These are phyloP conservation scores for Talaromyces adpressus DNA, from an alignment of 495 filamentous ascomycete species.

Conservation along the genomic window DNA sequence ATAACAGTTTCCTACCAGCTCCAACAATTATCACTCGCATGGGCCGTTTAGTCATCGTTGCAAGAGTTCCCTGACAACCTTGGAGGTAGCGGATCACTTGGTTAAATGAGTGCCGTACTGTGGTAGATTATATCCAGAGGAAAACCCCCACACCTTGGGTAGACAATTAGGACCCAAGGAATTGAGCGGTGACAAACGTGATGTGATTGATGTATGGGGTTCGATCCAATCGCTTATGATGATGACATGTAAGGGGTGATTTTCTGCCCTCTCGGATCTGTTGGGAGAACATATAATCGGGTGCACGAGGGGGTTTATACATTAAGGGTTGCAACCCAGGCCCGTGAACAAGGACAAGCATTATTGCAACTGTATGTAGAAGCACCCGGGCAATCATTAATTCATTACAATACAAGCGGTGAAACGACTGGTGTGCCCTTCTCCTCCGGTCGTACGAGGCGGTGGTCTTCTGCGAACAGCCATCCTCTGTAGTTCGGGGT, in stretches of 20 bases:
- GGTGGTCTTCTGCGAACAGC: background rate
- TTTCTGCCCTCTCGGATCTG: background rate
- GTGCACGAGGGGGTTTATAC: background rate
- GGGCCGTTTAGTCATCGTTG: background rate
- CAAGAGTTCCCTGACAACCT: background rate
- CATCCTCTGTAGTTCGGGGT: background rate
- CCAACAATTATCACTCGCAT: constrained; percentile 6
- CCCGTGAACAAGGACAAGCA: background rate
- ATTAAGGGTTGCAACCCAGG: background rate
- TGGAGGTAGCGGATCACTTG: too few species aligned
- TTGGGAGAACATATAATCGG: background rate
- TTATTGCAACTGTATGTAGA: background rate
- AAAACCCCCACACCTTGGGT: background rate
- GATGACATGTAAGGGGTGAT: too few species aligned
- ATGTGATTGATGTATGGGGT: background rate
- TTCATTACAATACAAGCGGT: too few species aligned
- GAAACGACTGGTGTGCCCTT: too few species aligned
- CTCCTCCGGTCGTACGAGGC: too few species aligned
- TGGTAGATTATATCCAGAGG: too few species aligned
- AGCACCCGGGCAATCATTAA: background rate
- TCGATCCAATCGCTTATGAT: too few species aligned
- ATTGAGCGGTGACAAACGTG: background rate
- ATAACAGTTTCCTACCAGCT: background rate
- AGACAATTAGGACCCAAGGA: background rate
- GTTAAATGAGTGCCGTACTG: too few species aligned